These are phyloP conservation scores for Phyllosticta paracitricarpa DNA, from an alignment of 2,329 filamentous ascomycete genomes.

Conservation along the genomic window DNA sequence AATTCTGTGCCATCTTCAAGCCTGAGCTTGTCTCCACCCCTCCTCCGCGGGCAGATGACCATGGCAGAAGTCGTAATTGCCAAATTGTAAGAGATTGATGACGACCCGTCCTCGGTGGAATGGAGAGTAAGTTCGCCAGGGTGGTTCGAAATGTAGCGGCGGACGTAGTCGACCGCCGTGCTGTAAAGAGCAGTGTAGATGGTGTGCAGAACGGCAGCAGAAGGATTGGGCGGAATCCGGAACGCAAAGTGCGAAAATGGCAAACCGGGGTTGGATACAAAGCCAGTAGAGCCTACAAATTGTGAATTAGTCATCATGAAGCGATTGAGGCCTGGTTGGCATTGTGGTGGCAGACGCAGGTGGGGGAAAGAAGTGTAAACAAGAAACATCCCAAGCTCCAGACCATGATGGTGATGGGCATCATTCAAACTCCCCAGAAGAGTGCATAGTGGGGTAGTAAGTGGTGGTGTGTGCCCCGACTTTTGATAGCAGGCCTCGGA, in stretches of 20 bases:
- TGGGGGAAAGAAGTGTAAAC: too few species aligned
- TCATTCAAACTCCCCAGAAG: too few species aligned
- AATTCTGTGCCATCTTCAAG: conserved; percentile 29
- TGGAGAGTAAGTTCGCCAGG: conserved; percentile 21
- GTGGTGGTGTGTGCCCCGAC: not conserved
- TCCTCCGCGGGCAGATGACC: conserved; percentile 42
- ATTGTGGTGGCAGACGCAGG: too few species aligned
- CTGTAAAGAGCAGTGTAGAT: conserved; percentile 26
- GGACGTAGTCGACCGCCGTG: conserved; percentile 23
- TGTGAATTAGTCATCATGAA: not conserved
- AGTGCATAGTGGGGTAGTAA: too few species aligned
- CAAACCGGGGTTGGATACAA: conserved; percentile 24
- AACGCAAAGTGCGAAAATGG: conserved; percentile 42
- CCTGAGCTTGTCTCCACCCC: conserved; percentile 34
- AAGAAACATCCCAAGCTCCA: too few species aligned
- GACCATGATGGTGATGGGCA: too few species aligned
- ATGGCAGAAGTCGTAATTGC: conserved; percentile 46
- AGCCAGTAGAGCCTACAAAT: conserved; percentile 12
- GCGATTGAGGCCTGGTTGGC: not conserved
- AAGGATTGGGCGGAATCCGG: conserved; percentile 31
- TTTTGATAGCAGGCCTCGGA: too few species aligned
- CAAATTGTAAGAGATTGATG: conserved; percentile 48
- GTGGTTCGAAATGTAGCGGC: conserved; percentile 33
- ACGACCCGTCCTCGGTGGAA: conserved; percentile 24
- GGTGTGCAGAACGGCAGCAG: conserved; percentile 22